These are phyloP conservation scores for Cladosporium sp. DNA, from an alignment of 2,329 filamentous ascomycete genomes.

Conservation along the genomic window DNA sequence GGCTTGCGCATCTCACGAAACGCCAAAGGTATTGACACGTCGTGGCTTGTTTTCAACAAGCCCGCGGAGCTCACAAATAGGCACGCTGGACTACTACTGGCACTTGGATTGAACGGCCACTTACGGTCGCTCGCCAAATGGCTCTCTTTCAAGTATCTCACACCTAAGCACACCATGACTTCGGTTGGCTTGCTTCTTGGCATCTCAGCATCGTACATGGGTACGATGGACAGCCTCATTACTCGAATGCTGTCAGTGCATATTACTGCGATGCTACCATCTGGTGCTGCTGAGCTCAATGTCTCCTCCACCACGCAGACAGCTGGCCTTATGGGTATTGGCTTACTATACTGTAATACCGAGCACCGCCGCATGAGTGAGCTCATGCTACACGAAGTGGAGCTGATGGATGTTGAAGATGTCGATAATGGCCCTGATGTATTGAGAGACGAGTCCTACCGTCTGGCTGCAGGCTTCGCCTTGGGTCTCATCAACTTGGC, in stretches of 20 bases:
- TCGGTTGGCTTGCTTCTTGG: slow-evolving; percentile 93
- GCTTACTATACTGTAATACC: slow-evolving; percentile 87
- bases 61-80: slow-evolving; percentile 88
- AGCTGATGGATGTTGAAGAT: slow-evolving; percentile 81
- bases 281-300: slow-evolving; percentile 90
- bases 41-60: slow-evolving; percentile 98
- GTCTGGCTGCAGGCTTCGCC: slow-evolving; percentile 88
- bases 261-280: slow-evolving; percentile 89
- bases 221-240: slow-evolving; percentile 95
- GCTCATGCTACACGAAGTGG: slow-evolving; percentile 96
- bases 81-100: slow-evolving; percentile 92
- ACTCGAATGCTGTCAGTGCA: slow-evolving; percentile 93
- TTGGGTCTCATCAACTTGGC: slow-evolving; percentile 93
- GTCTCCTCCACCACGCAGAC: slow-evolving; percentile 91
- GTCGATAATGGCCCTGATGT: slow-evolving; percentile 66
- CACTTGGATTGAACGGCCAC: slow-evolving; percentile 89
- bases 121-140: slow-evolving; percentile 93
- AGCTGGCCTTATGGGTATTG: slow-evolving; percentile 95
- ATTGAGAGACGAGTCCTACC: slow-evolving; percentile 91
- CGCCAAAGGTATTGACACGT: slow-evolving; percentile 93
- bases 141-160: slow-evolving; percentile 99
- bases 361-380: slow-evolving; percentile 98
- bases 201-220: slow-evolving; percentile 87
- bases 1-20: slow-evolving; percentile 86
- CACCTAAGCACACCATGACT: slow-evolving; percentile 98